Conservation (phyloP, 768 basidiomycete species). For the Podaxis sp. region DNA sequence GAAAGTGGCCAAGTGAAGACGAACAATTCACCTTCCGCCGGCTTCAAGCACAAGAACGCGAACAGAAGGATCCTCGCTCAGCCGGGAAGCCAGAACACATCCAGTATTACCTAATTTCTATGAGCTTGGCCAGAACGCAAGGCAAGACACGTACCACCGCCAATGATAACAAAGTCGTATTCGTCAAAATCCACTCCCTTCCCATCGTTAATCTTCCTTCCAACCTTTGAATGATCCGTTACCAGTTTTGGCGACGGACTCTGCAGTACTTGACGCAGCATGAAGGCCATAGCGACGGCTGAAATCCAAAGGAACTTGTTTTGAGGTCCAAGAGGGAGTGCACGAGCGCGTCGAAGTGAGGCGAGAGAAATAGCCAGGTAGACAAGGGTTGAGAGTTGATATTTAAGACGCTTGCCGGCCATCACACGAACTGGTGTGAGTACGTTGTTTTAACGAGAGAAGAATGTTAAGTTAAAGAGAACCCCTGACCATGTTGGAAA, state of each 20-base stretch:
- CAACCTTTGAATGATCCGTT: conserved; percentile 26
- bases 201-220: conserved; percentile 5
- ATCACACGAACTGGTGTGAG: background rate
- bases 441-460: background rate
- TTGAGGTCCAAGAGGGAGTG: conserved; percentile 12
- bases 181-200: conserved; percentile 23
- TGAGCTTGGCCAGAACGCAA: background rate
- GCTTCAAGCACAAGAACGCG: conserved; percentile 60
- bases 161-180: conserved; percentile 54
- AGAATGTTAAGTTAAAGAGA: background rate
- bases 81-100: conserved; percentile 57
- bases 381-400: conserved; percentile 10
- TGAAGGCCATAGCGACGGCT: conserved; percentile 22
- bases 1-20: background rate
- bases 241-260: conserved; percentile 22
- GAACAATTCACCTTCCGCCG: conserved; percentile 52
- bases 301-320: conserved; percentile 21
- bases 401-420: conserved; percentile 4
- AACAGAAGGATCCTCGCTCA: conserved; percentile 54
- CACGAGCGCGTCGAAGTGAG: conserved; percentile 12
- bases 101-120: conserved; percentile 51
- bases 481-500: background rate
- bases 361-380: conserved; percentile 17
- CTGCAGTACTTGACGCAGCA: conserved; percentile 21
- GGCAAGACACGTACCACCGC: conserved; percentile 44